Evolutionary conservation across 2,329 filamentous ascomycete species (phyloP), one percentile per base, ranked within the genome.

Genomic region (Hortaea werneckii): DNA sequence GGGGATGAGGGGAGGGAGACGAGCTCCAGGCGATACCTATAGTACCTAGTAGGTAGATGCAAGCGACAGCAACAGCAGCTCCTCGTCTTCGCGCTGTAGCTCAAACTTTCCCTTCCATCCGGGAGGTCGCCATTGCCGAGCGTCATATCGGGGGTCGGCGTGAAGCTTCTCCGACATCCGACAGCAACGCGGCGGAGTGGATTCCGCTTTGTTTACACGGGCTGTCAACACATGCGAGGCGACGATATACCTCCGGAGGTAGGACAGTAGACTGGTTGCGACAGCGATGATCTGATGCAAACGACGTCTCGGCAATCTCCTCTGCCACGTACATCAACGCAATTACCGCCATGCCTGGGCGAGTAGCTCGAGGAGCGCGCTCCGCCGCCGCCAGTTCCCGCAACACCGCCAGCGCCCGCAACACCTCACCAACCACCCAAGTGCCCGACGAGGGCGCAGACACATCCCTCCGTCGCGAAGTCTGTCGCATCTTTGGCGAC

Each of bases 391-490:
- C 27, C 39, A 42, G 29, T 40, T 26, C 40, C 26, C 37, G 20
- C 28, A 30, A 44, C 12, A 41, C 44, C 7, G 32, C 40, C 7
- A 32, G 49, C 41, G 51, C 45, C 37, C 57, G 57, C 41, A 59
- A 56, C 49, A 55, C 52, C 30, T 59, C 60, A 11, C 55, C 58
- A 7, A 46, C 47, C 26, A 29, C 30, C 12, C 34, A 47, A 28
- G 26, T 47, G 1, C 45, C 45, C 55, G 77, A 83, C 57, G 87
- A 95, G 61, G 77, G 81, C 3, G 77, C 80, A 44, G 74, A 79
- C 40, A 87, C 78, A 47, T 77, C 76, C 11, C 70, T 95, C 54
- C 84, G 89, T 58, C 76, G 75, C 32, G 83, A 85, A 60, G 75
- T 95, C 43, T 84, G 82, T 61, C 61, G 65, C 29, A 62, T 74